phyloP scores from a whole-genome alignment of 1,284 basidiomycete genomes.

The Cutaneotrichosporon spelunceum region DNA sequence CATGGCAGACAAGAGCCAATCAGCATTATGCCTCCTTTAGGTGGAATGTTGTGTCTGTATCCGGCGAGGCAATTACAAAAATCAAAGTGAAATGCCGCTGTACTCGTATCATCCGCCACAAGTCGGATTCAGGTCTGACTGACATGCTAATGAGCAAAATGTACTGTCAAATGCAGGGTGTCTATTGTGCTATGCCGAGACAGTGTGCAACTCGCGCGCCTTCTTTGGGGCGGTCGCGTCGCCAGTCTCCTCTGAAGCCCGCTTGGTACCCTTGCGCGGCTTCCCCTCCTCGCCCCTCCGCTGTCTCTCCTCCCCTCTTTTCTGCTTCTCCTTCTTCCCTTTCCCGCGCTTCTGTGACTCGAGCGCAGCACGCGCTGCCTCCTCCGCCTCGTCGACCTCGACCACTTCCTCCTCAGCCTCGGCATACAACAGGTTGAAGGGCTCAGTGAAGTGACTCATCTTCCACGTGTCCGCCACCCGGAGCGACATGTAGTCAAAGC shows the following conservation, averaged over 20 bases:
- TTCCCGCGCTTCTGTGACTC: constrained; percentile 3
- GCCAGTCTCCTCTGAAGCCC: background rate
- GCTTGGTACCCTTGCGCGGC: constrained; percentile 6
- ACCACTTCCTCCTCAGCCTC: constrained; percentile 58
- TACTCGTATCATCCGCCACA: too few relatives aligned
- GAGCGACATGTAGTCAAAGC: constrained; percentile 75
- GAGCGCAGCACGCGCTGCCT: background rate
- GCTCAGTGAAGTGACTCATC: constrained; percentile 66
- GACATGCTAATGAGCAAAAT: background rate
- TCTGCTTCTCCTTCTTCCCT: background rate
- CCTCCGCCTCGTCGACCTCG: constrained; percentile 1
- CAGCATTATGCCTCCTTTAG: background rate
- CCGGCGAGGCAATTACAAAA: background rate
- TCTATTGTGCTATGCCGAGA: background rate
- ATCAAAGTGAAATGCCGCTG: constrained; percentile 3
- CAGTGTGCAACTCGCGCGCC: background rate
- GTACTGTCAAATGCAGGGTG: constrained; percentile 7
- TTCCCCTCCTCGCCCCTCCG: background rate
- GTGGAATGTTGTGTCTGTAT: background rate
- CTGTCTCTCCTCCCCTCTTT: background rate
- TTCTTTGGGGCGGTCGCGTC: constrained; percentile 13
- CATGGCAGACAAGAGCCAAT: background rate
- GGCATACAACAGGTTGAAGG: constrained; percentile 65
- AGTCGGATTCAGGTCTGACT: too few relatives aligned
- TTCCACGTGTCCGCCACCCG: constrained; percentile 76